Conservation (phyloP, 805 yeast genomes). For the Suhomyces sp. region DNA sequence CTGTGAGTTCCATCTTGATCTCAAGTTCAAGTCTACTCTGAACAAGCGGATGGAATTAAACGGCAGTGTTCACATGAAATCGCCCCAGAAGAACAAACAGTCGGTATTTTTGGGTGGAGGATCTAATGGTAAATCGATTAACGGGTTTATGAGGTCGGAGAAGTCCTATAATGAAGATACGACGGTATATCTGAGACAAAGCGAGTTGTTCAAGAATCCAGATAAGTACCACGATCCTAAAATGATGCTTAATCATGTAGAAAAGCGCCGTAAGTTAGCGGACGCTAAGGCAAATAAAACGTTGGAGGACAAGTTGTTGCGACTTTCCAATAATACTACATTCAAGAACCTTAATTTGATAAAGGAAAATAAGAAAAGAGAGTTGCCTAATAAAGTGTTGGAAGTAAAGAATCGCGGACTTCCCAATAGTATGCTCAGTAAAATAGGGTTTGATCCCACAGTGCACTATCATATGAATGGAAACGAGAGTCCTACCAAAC, state of each 20-base stretch:
- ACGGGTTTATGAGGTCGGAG: conserved; percentile 11
- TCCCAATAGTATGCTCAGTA: conserved; percentile 29
- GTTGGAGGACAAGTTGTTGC: conserved; percentile 36
- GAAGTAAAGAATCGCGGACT: conserved; percentile 17
- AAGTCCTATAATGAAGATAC: conserved; percentile 22
- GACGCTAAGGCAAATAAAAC: conserved; percentile 29
- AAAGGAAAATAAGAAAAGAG: conserved; percentile 4
- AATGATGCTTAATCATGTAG: conserved; percentile 35
- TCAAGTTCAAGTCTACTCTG: conserved; percentile 47
- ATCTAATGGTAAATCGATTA: conserved; percentile 7
- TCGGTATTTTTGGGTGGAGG: conserved; percentile 41
- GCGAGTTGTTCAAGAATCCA: conserved; percentile 9
- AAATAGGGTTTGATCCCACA: conserved; percentile 55
- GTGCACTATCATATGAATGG: conserved; percentile 7
- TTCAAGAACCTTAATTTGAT: conserved; percentile 20
- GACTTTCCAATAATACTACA: conserved; percentile 15
- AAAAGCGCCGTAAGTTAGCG: conserved; percentile 27
- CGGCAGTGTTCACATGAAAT: conserved; percentile 52
- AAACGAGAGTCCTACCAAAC: conserved; percentile 10
- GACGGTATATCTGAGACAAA: conserved; percentile 16
- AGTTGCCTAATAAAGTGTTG: conserved; percentile 14
- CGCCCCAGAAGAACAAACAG: conserved; percentile 45
- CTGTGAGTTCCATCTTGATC: conserved; percentile 73
- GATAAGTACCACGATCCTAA: conserved; percentile 50
- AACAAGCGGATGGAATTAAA: conserved; percentile 77